Evolutionary conservation across 176 grass and related monocot genomes (phyloP).

Genomic region (Triticum monococcum): DNA sequence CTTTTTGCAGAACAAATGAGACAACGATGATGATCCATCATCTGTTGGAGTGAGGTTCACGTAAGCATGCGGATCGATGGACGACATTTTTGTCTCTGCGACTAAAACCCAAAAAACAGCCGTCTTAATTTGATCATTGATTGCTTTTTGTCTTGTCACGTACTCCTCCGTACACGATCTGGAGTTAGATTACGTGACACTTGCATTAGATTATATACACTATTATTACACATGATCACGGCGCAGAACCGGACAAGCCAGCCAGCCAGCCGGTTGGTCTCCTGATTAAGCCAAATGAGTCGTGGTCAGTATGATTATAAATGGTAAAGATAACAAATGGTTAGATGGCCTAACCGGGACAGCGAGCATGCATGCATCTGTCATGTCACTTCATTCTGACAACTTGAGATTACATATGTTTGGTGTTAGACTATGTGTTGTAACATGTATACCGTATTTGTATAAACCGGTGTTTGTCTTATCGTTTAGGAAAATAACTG

Average conservation of each 20-base stretch:
- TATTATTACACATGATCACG: too few species aligned
- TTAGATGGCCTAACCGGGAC: background rate
- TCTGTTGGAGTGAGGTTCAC: background rate
- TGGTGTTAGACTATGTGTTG: too few species aligned
- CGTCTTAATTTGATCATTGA: background rate
- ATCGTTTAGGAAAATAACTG: too few species aligned
- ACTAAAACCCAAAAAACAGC: background rate
- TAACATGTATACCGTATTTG: too few species aligned
- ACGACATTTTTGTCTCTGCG: background rate
- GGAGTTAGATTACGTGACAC: background rate
- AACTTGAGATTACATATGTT: too few species aligned
- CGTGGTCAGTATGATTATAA: background rate
- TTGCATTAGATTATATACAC: background rate
- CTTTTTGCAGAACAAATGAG: too few species aligned
- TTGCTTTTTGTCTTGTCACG: background rate
- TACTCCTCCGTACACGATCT: background rate
- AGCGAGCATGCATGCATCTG: too few species aligned
- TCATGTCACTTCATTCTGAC: too few species aligned
- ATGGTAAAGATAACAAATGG: background rate
- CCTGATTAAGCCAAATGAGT: background rate
- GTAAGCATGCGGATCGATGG: background rate
- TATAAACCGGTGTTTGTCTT: too few species aligned
- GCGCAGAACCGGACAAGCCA: background rate
- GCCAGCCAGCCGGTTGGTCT: background rate
- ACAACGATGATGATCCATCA: background rate